Evolutionary conservation across 768 basidiomycete genomes (phyloP), one percentile per base, ranked within the genome.

Genomic region (Leccinellum rugosiceps): DNA sequence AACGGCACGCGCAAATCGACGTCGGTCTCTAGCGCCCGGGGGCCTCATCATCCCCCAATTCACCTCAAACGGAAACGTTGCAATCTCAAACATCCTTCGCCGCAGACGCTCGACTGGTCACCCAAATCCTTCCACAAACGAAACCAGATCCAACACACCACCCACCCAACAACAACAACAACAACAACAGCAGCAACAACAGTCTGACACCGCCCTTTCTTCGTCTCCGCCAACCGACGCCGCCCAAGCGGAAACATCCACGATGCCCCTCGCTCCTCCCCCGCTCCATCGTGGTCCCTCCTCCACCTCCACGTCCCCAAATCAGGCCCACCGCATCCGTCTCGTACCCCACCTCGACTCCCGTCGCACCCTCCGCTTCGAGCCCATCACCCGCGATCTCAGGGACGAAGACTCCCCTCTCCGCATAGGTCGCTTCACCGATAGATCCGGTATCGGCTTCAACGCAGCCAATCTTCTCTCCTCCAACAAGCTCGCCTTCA

Each of bases 301-400:
- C 46, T 63, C 63, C 26, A 9, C 62, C 6, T 62, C 68, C 1
- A 46, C 64, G 0, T 19, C 6, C 62, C 67, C 60, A n/a, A 54
- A 53, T 23, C 71, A 74, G 8, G 61, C 78, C 5, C 87, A 91
- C 67, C 89, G 92, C 60, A 92, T 98, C 67, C 88, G 94, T 17
- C 87, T 99, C 53, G 96, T 98, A 10, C 96, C 96, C 13, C 93
- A 98, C 67, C 85, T 98, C 66, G 96, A 98, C 72, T 86, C 88
- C 21, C 83, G 90, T 15, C 86, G 93, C 52, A 90, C 91, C 1
- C 85, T 98, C 21, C 85, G 87, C 60, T 98, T 98, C 76, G 95
- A 98, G 52, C 87, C 95, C 61, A 92, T 98, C 78, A 78, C 83
- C 44, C 86, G 95, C 28, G 94, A 97, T 72, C 81, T 97, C 66